Base-by-base conservation (phyloP, 31 red algal species). In the Odonthalia washingtoniensis region DNA sequence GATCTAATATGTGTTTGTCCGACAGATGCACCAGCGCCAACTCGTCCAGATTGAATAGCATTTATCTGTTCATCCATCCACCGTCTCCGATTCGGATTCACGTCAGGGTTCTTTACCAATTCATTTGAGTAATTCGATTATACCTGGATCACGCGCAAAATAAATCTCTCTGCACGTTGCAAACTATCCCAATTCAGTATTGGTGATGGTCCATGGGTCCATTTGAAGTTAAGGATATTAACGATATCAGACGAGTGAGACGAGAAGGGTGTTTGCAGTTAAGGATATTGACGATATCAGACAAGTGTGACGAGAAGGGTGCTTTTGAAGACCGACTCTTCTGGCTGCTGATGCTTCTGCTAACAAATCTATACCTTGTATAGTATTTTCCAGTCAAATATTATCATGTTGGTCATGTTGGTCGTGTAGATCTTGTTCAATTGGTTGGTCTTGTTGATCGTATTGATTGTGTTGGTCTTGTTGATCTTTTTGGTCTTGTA, bases 401-500 rank as follows among this genome's bases (percentile, higher is more conserved):
- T n/a, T n/a, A 30, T 24, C 74, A 45, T 78, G 67, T 75, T n/a
- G 84, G 33, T 5, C 32, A 34, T 33, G 65, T 34, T 60, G 46
- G 38, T 62, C 49, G 62, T 0, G 84, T 33, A 33, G 73, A 45
- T 57, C 26, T 37, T 21, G 67, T 40, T 37, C 44, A 1, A 65
- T 62, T 77, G 53, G 72, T 32, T 66, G 40, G 45, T 24, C 46
- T 30, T 40, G 31, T 75, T 57, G 84, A 6, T 42, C 49, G 45
- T 87, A 46, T 5, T 34, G 40, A 33, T 43, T 39, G 18, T 34
- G 66, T 4, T 46, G 57, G 1, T 28, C 3, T 5, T 81, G 86
- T 33, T 45, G 81, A 1, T 43, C 12, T 45, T 85, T 63, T 28
- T 85, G 81, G 30, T 32, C 30, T 74, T 85, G 81, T 26, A 49